These are phyloP conservation scores for Amylostereum areolatum DNA, from an alignment of 1,284 basidiomycete genomes.

Conservation along the genomic window DNA sequence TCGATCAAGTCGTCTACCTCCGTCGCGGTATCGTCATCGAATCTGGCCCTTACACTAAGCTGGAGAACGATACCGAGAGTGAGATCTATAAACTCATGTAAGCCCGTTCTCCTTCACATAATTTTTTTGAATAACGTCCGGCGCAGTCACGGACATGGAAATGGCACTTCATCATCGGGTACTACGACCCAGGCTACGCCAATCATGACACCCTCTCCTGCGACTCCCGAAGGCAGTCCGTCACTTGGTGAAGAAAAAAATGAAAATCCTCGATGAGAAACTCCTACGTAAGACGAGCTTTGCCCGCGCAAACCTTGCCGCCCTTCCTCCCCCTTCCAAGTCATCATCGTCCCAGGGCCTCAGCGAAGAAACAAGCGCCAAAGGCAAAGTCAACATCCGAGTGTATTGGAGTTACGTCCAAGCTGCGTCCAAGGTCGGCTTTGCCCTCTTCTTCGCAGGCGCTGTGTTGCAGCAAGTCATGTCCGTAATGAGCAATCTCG, in stretches of 20 bases:
- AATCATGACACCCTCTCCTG: neutral
- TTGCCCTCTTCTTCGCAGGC: constrained; percentile 58
- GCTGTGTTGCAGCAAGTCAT: constrained; percentile 51
- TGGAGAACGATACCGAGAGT: constrained; percentile 59
- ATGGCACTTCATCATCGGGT: constrained; percentile 8
- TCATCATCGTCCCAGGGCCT: constrained; percentile 43
- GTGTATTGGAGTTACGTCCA: constrained; percentile 80
- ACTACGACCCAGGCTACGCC: constrained; percentile 4
- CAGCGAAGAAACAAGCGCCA: constrained; percentile 76
- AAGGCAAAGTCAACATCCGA: constrained; percentile 73
- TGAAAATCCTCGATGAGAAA: constrained; percentile 34
- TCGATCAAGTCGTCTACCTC: constrained; percentile 77
- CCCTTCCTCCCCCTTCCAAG: constrained; percentile 23
- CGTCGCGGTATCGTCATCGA: constrained; percentile 85
- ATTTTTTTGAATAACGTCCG: neutral
- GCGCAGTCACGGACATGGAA: constrained; percentile 7
- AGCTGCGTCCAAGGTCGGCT: constrained; percentile 74
- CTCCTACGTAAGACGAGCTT: constrained; percentile 44
- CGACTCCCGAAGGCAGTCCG: no score
- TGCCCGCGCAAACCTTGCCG: constrained; percentile 13
- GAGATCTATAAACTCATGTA: constrained; percentile 83
- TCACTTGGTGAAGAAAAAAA: no score
- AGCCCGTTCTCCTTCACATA: constrained; percentile 21
- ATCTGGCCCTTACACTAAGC: constrained; percentile 59
- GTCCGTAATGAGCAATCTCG: constrained; percentile 58